Evolutionary conservation across 805 yeast species (phyloP).

Genomic region (Saturnispora hagleri): DNA sequence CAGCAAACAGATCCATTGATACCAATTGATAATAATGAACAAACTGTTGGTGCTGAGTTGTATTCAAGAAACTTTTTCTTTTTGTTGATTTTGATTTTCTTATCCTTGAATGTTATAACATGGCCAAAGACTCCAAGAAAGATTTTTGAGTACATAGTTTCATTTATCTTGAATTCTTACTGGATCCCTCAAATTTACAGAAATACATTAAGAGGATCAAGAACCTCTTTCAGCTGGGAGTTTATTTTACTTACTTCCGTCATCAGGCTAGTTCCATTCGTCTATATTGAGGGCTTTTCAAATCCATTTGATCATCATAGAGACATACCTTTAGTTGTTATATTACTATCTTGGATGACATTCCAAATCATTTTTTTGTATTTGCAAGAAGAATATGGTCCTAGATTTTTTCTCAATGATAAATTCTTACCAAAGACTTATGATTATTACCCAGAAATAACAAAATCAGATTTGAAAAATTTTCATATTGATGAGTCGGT

Average conservation of each 20-base stretch:
- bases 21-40: slow-evolving; percentile 37
- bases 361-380: slow-evolving; percentile 50
- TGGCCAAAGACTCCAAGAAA: slow-evolving; percentile 56
- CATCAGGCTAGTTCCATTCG: slow-evolving; percentile 54
- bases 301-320: slow-evolving; percentile 68
- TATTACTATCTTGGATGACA: slow-evolving; percentile 45
- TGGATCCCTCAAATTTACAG: slow-evolving; percentile 89
- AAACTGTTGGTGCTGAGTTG: slow-evolving; percentile 46
- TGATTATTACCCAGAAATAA: slow-evolving; percentile 67
- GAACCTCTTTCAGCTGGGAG: slow-evolving; percentile 62
- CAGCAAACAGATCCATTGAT: slow-evolving; percentile 12
- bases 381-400: slow-evolving; percentile 61
- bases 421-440: slow-evolving; percentile 71
- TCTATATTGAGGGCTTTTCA: slow-evolving; percentile 38
- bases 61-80: slow-evolving; percentile 49
- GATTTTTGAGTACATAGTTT: slow-evolving; percentile 46
- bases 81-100: slow-evolving; percentile 44
- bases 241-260: slow-evolving; percentile 63
- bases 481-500: slow-evolving; percentile 35
- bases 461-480: slow-evolving; percentile 47
- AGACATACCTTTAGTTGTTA: slow-evolving; percentile 41
- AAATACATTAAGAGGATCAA: slow-evolving; percentile 59
- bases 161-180: slow-evolving; percentile 51
- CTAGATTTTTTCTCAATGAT: slow-evolving; percentile 77
- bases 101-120: slow-evolving; percentile 44